Conservation (phyloP, 345 rosid genomes). For the Boechera divaricarpa region DNA sequence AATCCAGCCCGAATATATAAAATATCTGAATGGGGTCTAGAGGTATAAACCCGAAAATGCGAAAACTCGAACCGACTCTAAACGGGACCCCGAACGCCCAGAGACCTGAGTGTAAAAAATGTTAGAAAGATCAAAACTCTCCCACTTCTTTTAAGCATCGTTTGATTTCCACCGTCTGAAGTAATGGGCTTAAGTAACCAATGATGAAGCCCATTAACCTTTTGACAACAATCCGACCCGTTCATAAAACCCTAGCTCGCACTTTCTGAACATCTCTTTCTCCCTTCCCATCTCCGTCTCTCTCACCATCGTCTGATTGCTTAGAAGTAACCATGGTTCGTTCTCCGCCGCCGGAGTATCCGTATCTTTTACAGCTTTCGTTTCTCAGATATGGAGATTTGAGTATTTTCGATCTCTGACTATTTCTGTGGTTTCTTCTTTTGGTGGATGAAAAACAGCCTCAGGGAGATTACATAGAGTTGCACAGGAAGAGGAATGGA, state of each 20-base stretch:
- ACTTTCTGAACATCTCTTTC: not conserved
- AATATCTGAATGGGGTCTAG: no score
- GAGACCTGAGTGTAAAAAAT: no score
- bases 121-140: no score
- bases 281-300: not conserved
- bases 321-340: slow-evolving; percentile 42
- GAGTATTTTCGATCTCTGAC: slow-evolving; percentile 4
- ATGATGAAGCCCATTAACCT: not conserved
- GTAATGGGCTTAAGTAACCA: not conserved
- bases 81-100: no score
- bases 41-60: no score
- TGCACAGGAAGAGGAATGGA: slow-evolving; percentile 84
- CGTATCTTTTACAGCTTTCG: not conserved
- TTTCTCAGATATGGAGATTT: not conserved
- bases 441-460: slow-evolving; percentile 55
- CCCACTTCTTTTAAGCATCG: no score
- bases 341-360: slow-evolving; percentile 27
- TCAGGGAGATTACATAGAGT: slow-evolving; percentile 93
- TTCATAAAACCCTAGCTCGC: slow-evolving; percentile 35
- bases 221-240: not conserved
- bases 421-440: slow-evolving; percentile 1
- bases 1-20: no score
- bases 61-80: no score
- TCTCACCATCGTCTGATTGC: slow-evolving; percentile 9
- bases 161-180: not conserved